Conservation (phyloP, 331 rosid genomes). For the Rhamnella rubrinervis region DNA sequence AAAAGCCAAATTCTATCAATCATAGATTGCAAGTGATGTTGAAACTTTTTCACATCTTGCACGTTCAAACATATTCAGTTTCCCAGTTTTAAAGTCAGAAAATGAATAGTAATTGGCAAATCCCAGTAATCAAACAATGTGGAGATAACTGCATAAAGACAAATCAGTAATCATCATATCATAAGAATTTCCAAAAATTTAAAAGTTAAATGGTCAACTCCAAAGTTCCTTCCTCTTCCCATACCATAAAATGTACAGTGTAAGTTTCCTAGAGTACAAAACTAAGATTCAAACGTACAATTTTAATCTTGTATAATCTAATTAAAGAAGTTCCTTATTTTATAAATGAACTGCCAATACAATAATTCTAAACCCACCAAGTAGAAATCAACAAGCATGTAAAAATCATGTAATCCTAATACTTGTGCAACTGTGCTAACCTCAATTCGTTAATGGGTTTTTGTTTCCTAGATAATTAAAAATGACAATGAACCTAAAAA, state of each 20-base stretch:
- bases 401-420: not conserved
- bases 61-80: not conserved
- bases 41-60: not conserved
- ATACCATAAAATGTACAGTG: not conserved
- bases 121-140: too few relatives aligned
- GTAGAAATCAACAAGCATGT: not conserved
- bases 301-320: too few relatives aligned
- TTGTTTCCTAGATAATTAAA: not conserved
- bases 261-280: too few relatives aligned
- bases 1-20: not conserved
- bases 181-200: too few relatives aligned
- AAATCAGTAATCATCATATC: too few relatives aligned
- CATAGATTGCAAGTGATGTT: not conserved
- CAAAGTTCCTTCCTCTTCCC: not conserved
- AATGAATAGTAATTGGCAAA: not conserved
- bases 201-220: too few relatives aligned
- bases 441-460: slow-evolving; percentile 11
- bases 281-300: too few relatives aligned
- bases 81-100: not conserved
- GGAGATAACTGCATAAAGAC: too few relatives aligned
- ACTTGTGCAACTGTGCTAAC: not conserved
- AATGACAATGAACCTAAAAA: too few relatives aligned
- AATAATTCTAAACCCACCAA: not conserved
- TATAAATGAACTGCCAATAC: too few relatives aligned
- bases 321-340: too few relatives aligned